phyloP scores from a whole-genome alignment of 2,329 filamentous ascomycete genomes.

The Conoideocrella luteorostrata region DNA sequence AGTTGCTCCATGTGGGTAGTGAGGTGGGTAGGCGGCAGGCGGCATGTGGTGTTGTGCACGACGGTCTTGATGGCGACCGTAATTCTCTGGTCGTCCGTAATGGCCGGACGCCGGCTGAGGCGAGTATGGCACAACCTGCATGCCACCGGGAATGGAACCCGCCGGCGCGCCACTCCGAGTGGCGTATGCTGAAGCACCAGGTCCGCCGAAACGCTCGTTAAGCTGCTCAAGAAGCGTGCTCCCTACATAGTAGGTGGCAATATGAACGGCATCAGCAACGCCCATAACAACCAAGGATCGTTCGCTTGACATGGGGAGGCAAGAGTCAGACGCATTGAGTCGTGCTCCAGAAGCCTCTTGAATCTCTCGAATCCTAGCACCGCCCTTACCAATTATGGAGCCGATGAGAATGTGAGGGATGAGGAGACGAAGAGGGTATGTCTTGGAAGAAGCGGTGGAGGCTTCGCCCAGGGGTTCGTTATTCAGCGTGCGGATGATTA shows the following conservation, averaged over 20 bases:
- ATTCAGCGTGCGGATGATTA: constrained; percentile 97
- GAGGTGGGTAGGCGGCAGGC: constrained; percentile 64
- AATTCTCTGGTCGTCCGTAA: constrained; percentile 86
- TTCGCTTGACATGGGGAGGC: constrained; percentile 89
- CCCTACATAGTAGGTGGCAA: constrained; percentile 97
- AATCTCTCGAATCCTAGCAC: constrained; percentile 93
- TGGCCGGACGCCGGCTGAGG: constrained; percentile 89
- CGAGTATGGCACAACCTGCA: constrained; percentile 98
- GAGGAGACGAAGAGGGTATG: constrained; percentile 89
- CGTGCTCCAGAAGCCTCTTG: constrained; percentile 96
- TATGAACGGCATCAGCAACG: constrained; percentile 96
- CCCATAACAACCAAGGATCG: constrained; percentile 97
- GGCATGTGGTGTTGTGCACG: constrained; percentile 70
- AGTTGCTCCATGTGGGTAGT: constrained; percentile 59
- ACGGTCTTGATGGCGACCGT: constrained; percentile 64
- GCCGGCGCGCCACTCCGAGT: constrained; percentile 90
- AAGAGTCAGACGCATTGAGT: constrained; percentile 92
- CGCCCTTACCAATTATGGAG: constrained; percentile 96
- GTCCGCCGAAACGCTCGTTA: constrained; percentile 92
- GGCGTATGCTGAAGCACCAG: constrained; percentile 94
- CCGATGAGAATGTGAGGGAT: constrained; percentile 97
- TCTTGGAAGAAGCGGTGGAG: constrained; percentile 91
- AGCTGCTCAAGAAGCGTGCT: constrained; percentile 97
- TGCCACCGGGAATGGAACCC: constrained; percentile 88
- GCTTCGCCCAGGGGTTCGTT: constrained; percentile 86